Evolutionary conservation across 352 stramenopile genomes (phyloP).

Genomic region (Globisporangium nunn): DNA sequence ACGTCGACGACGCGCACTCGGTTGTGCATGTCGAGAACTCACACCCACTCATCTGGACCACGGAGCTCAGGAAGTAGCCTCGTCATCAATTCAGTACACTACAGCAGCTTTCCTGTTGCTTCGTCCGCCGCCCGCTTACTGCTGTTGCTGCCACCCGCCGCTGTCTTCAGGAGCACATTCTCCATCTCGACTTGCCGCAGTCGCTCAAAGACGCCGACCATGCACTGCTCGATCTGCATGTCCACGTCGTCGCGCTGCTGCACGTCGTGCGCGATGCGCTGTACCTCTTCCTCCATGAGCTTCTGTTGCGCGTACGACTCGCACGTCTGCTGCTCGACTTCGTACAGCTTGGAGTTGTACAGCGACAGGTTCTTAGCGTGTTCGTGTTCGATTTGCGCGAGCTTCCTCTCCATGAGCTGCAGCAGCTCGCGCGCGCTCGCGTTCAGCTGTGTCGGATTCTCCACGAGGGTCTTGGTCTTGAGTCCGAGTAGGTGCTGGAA

Average conservation of each 20-base stretch:
- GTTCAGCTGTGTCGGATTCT: slow-evolving; percentile 25
- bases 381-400: slow-evolving; percentile 33
- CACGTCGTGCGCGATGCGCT: slow-evolving; percentile 29
- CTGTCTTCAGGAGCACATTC: slow-evolving; percentile 29
- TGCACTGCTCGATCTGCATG: slow-evolving; percentile 45
- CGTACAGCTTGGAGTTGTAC: slow-evolving; percentile 46
- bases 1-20: slow-evolving; percentile 33
- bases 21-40: slow-evolving; percentile 66
- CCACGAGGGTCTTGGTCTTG: slow-evolving; percentile 34
- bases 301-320: slow-evolving; percentile 42
- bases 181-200: slow-evolving; percentile 41
- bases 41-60: slow-evolving; percentile 86
- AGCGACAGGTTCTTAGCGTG: slow-evolving; percentile 26
- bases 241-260: slow-evolving; percentile 42
- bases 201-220: slow-evolving; percentile 46
- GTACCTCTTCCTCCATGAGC: slow-evolving; percentile 38
- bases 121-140: background rate
- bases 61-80: slow-evolving; percentile 55
- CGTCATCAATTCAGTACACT: background rate
- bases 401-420: slow-evolving; percentile 33
- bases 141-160: too few relatives aligned
- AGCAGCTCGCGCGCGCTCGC: slow-evolving; percentile 26
- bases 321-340: slow-evolving; percentile 43
- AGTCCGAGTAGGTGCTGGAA: slow-evolving; percentile 35
- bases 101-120: background rate